phyloP scores from a whole-genome alignment of 2,329 filamentous ascomycete genomes.

The Sphaerulina musiva region DNA sequence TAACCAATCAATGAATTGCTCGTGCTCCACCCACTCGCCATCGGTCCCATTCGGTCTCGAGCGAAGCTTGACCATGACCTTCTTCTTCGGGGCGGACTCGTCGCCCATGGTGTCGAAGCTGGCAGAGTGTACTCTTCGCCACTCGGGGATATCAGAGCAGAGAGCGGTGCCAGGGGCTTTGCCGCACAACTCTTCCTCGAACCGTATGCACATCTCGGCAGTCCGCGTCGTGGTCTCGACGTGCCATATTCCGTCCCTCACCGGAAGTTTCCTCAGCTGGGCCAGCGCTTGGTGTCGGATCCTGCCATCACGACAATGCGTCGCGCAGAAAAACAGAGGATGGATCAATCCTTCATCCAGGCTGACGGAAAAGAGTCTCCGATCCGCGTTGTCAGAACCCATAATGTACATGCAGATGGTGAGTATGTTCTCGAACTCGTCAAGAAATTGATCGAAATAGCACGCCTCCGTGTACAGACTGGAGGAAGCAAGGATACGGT shows the following conservation, averaged over 20 bases:
- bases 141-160: conserved; percentile 30
- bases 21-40: conserved; percentile 27
- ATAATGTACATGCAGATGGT: conserved; percentile 28
- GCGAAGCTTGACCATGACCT: conserved; percentile 20
- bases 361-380: conserved; percentile 26
- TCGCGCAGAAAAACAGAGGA: conserved; percentile 27
- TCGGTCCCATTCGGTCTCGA: conserved; percentile 29
- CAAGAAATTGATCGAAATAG: conserved; percentile 25
- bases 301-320: conserved; percentile 28
- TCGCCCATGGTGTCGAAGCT: conserved; percentile 25
- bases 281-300: conserved; percentile 26
- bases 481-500: conserved; percentile 26
- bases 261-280: conserved; percentile 23
- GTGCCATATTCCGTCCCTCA: conserved; percentile 27
- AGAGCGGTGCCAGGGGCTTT: conserved; percentile 10
- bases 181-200: conserved; percentile 25
- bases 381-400: conserved; percentile 26
- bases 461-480: conserved; percentile 26
- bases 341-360: conserved; percentile 30
- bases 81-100: conserved; percentile 10
- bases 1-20: conserved; percentile 23
- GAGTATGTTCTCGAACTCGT: conserved; percentile 30
- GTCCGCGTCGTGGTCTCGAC: conserved; percentile 25
- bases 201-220: conserved; percentile 21
- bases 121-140: conserved; percentile 26